Evolutionary conservation across 106 monocot genomes (phyloP), one percentile per base, ranked within the genome.

Genomic region (Acorus calamus): DNA sequence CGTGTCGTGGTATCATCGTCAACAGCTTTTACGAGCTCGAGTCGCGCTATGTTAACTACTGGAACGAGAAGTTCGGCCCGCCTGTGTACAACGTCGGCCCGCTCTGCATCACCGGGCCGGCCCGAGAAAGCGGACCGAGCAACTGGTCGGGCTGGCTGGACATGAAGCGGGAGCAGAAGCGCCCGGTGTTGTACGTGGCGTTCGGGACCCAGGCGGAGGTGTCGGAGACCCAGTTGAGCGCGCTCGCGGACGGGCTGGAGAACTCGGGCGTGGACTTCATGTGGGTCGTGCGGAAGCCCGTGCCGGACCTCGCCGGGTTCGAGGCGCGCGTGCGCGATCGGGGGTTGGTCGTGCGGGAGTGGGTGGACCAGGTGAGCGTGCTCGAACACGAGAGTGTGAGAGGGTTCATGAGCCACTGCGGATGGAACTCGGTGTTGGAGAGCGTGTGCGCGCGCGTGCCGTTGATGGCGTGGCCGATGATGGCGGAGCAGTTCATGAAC

Each of bases 401-500:
- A 8, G 77, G 84, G 3, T 65, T 76, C 45, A 6, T 84, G 52
- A 79, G 69, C 48, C 73, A 73, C 73, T 73, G 73, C 49, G 73
- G 73, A 44, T 73, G 73, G 73, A 73, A 73, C 64, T 84, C 84
- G 44, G 76, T 84, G 49, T 28, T 80, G 65, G 79, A 84, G 65
- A 58, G 66, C 47, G 13, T 79, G 2, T 7, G 59, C 10, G 53
- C 57, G 0, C 77, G 76, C 0, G 80, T 85, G 53, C 85, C 85
- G 0, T 55, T 85, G 11, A 49, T 81, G 28, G 75, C 81, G 8
- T 78, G 77, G 85, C 85, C 81, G 4, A 74, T 85, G 81, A 72
- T 72, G 6, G 71, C 71, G 2, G 85, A 85, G 7, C 81, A 85
- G 53, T 11, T 11, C 4, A 8, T 63, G 12, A 78, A 78, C 42